Conservation (phyloP, 345 rosid species). For the Lumnitzera racemosa region DNA sequence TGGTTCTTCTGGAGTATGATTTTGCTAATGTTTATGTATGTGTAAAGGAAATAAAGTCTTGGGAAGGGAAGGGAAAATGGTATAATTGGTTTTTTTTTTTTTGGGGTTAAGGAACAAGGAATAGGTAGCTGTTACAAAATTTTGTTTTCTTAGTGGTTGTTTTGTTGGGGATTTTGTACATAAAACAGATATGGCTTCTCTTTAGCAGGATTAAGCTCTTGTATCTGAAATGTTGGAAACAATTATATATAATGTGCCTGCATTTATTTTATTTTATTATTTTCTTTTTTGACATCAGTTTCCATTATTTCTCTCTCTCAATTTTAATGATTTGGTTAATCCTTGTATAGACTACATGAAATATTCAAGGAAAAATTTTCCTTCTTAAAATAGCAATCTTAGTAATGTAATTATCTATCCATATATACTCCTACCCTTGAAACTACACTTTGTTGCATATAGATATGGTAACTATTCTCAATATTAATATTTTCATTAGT, state of each 20-base stretch:
- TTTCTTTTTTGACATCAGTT: constrained; percentile 14
- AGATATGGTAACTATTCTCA: too few species aligned
- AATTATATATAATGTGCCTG: constrained; percentile 19
- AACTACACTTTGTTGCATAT: too few species aligned
- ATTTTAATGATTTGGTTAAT: too few species aligned
- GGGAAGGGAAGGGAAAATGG: constrained; percentile 16
- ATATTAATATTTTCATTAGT: too few species aligned
- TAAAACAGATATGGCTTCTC: constrained; percentile 21
- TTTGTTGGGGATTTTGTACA: constrained; percentile 40
- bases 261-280: too few species aligned
- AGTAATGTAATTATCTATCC: too few species aligned
- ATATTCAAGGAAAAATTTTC: too few species aligned
- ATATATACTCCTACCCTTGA: too few species aligned
- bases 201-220: constrained; percentile 8
- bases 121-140: constrained; percentile 22
- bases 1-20: constrained; percentile 15
- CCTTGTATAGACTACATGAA: too few species aligned
- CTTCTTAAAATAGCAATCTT: too few species aligned
- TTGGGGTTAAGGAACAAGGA: constrained; percentile 19
- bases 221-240: background rate
- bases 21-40: constrained; percentile 13
- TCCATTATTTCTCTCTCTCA: too few species aligned
- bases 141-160: constrained; percentile 17
- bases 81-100: constrained; percentile 4
- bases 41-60: constrained; percentile 50